Conservation (phyloP, 768 basidiomycete species). For the Hygrocybe punicea region DNA sequence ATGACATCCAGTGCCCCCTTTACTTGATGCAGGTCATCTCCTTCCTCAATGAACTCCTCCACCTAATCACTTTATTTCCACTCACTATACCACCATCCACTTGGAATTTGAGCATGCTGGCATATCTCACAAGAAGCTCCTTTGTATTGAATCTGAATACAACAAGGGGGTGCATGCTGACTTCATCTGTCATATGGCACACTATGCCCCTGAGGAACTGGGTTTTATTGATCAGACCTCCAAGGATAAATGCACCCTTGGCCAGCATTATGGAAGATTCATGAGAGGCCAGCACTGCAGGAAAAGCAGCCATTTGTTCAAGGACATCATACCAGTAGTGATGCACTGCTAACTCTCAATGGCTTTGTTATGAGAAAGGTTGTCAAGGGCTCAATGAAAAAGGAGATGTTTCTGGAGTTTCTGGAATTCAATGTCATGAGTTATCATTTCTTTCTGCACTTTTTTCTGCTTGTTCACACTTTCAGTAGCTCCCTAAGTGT, state of each 20-base stretch:
- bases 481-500: too few relatives aligned
- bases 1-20: slow-evolving; percentile 25
- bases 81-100: slow-evolving; percentile 34
- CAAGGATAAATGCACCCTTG: too few relatives aligned
- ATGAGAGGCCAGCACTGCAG: not conserved
- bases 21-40: slow-evolving; percentile 20
- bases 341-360: not conserved
- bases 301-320: not conserved
- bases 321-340: not conserved
- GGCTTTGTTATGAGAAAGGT: not conserved
- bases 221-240: too few relatives aligned
- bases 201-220: not conserved
- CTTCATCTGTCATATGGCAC: not conserved
- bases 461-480: too few relatives aligned
- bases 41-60: slow-evolving; percentile 35
- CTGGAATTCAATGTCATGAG: too few relatives aligned
- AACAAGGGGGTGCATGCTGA: slow-evolving; percentile 10
- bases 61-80: slow-evolving; percentile 33
- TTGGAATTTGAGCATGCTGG: slow-evolving; percentile 26
- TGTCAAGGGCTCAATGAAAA: too few relatives aligned
- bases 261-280: not conserved
- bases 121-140: too few relatives aligned
- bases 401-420: too few relatives aligned
- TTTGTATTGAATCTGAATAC: slow-evolving; percentile 1
- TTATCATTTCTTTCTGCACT: too few relatives aligned